Base-by-base conservation (phyloP, 2,329 filamentous ascomycete species). In the Xylariaceae sp. region DNA sequence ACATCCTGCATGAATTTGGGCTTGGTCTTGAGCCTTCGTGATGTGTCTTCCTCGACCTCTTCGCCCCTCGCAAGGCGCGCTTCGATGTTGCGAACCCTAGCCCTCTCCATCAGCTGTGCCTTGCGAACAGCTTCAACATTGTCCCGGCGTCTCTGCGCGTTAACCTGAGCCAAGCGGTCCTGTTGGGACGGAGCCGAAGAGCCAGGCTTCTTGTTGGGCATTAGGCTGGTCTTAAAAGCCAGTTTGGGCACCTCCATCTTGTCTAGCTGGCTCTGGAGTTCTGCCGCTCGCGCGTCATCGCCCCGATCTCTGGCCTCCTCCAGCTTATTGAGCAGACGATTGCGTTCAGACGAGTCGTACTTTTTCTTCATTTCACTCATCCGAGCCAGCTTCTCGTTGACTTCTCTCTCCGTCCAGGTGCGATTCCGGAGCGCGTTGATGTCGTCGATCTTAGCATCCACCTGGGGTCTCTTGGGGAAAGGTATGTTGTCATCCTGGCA, bases 121-220 rank as follows among this genome's bases (percentile, higher is more conserved):
- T 89, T 88, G 52, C 92, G 89, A n/a, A 97, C 87, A 42, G 88
- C 85, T 65, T 96, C 89, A n/a, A 82, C 80, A 63, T 96, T 96
- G 58, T 85, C 80, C 51, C 85, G 83, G 54, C 92, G 85, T 69
- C 96, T 96, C 63, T 87, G 83, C 27, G 82, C 77, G 69, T 99
- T 99, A 57, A 96, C 77, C 62, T 87, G 81, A 0, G 89, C 88
- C 19, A 97, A 78, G 27, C 88, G 85, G 56, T 95, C 89, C 66
- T 92, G 89, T 67, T 95, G 87, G 11, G 75, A 76, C 32, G 78
- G 74, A 9, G 77, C 70, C 40, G 74, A 65, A n/a, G 68, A 65
- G 52, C 71, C 62, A 22, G 77, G 73, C 55, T 79, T 78, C 62
- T 82, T 84, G 30, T 68, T 64, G 22, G 73, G 66, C 32, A 76